Evolutionary conservation across 257 asterid species (phyloP).

Genomic region (Leonotis leonurus): DNA sequence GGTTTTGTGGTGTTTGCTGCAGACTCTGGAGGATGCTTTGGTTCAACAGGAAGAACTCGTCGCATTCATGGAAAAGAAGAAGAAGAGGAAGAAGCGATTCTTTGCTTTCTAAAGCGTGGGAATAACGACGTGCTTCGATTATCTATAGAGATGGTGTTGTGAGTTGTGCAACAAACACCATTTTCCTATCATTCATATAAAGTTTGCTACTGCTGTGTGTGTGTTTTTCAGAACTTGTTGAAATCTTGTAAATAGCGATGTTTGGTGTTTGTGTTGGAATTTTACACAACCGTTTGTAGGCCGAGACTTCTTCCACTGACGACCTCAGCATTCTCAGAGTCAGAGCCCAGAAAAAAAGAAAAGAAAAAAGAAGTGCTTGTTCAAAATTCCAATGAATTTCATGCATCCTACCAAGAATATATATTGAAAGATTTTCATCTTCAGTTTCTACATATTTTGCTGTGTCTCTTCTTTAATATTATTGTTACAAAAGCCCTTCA

Average conservation of each 20-base stretch:
- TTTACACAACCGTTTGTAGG: conserved; percentile 15
- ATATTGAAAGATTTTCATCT: conserved; percentile 4
- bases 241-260: conserved; percentile 19
- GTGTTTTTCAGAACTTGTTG: conserved; percentile 6
- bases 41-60: conserved; percentile 55
- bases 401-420: conserved; percentile 15
- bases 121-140: conserved; percentile 5
- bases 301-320: conserved; percentile 9
- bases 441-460: background rate
- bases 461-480: background rate
- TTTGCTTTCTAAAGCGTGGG: conserved; percentile 39
- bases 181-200: conserved; percentile 2
- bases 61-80: conserved; percentile 64
- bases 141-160: conserved; percentile 12
- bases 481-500: background rate
- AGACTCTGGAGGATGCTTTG: conserved; percentile 67
- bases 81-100: conserved; percentile 62
- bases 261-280: conserved; percentile 23
- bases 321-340: conserved; percentile 5
- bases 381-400: conserved; percentile 4
- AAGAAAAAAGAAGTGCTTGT: background rate
- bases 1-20: no score
- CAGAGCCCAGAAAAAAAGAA: no score
- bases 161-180: background rate
- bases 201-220: no score